A percentile compares a stretch with the other conserved stretches of the same genome.
Evolutionary conservation across 176 grass and related monocot genomes (phyloP).

Genomic region (Triticum aestivum): IWGSC_CS_RefSeq_v2.1 NC_057805.1:392672389-392672888

Average conservation of each 20-base stretch:
- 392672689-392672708: background rate
- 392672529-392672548: background rate
- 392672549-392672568: background rate
- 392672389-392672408: slow-evolving; percentile 13
- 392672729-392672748: background rate
- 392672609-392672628: background rate
- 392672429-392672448: background rate
- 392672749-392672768: slow-evolving; percentile 17
- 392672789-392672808: background rate
- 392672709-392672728: background rate
- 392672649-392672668: background rate
- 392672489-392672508: background rate
- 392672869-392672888: slow-evolving; percentile 94
- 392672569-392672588: background rate
- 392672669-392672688: background rate
- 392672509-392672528: background rate
- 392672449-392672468: slow-evolving; percentile 21
- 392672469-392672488: background rate
- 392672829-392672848: background rate
- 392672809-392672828: slow-evolving; percentile 17
- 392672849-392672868: slow-evolving; percentile 97
- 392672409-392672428: background rate
- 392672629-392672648: slow-evolving; percentile 22
- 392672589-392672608: slow-evolving; percentile 1
- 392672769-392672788: background rate